Conservation (phyloP, 83 land plant species). For the Diphasiastrum complanatum region DNA sequence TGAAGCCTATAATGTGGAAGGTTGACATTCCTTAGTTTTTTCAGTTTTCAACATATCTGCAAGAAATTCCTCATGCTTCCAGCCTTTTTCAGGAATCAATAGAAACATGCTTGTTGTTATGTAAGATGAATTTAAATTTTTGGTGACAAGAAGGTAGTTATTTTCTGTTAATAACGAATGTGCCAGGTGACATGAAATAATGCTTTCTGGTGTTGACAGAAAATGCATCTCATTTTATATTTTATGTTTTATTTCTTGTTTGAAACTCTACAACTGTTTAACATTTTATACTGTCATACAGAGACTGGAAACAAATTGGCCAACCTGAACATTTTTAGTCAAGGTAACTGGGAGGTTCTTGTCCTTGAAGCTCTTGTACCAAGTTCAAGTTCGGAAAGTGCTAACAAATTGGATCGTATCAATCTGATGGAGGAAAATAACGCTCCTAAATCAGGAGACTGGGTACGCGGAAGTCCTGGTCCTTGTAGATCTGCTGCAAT, state of each 20-base stretch:
- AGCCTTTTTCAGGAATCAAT: slow-evolving; percentile 4
- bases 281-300: slow-evolving; percentile 4
- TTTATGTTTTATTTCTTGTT: no score
- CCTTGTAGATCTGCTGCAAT: no score
- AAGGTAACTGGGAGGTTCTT: slow-evolving; percentile 24
- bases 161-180: no score
- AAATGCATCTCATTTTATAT: no score
- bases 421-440: slow-evolving; percentile 4
- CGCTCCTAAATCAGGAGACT: no score
- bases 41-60: not conserved
- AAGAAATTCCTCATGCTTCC: not conserved
- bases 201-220: no score
- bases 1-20: not conserved
- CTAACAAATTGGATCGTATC: not conserved
- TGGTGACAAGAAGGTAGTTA: no score
- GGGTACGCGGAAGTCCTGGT: no score
- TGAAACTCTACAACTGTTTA: not conserved
- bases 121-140: no score
- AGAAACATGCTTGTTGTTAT: no score
- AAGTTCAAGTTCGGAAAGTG: not conserved
- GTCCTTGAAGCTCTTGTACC: slow-evolving; percentile 20
- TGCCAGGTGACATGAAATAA: no score
- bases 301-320: slow-evolving; percentile 15
- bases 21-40: not conserved
- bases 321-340: slow-evolving; percentile 6